Base-by-base conservation (phyloP, 2,329 filamentous ascomycete species). In the Hirsutella rhossiliensis region DNA sequence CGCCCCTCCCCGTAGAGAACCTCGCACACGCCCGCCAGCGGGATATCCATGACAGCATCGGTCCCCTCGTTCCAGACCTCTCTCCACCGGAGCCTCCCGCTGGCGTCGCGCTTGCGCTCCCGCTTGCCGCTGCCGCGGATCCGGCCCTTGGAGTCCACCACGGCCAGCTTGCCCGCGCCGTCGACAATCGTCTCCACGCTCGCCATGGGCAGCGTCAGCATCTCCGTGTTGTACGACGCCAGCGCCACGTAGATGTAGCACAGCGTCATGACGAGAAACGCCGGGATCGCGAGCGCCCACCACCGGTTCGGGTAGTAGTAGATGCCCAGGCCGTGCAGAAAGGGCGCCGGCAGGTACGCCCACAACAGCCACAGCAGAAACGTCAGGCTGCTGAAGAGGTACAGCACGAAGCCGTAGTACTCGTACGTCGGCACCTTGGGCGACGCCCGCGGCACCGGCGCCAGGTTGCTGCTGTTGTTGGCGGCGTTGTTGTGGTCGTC, bases 371-470 rank as follows among this genome's bases (percentile, higher is more conserved):
- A 84, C 57, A 77, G 72, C 59, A 84, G 69, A 60, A 97, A 97
- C 2, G 80, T 80, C 42, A 92, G 71, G 19, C 82, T 87, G 49
- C 84, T 89, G 58, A 90, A 87, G 34, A 98, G 75, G 67, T 98
- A 97, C 41, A 98, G 76, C 43, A 94, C 90, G 66, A 98, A 98
- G 60, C 92, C 92, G 62, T 97, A 97, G 76, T 97, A 98, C 62
- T 98, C 92, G 68, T 98, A 97, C 0, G 92, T 98, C n/a, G 92
- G 92, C 3, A 98, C 89, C 60, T 92, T 88, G 2, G 92, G 92
- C 43, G 83, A 83, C 2, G 88, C 89, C 45, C 87, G 83, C 6
- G 89, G 87, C 17, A 95, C 78, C 40, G 88, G 84, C 5, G 87
- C 87, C 15, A 95, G 78, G 32, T 84, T 76, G 3, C 23, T 9